Conservation (phyloP, 352 stramenopile species). For the Globisporangium middletonii region DNA sequence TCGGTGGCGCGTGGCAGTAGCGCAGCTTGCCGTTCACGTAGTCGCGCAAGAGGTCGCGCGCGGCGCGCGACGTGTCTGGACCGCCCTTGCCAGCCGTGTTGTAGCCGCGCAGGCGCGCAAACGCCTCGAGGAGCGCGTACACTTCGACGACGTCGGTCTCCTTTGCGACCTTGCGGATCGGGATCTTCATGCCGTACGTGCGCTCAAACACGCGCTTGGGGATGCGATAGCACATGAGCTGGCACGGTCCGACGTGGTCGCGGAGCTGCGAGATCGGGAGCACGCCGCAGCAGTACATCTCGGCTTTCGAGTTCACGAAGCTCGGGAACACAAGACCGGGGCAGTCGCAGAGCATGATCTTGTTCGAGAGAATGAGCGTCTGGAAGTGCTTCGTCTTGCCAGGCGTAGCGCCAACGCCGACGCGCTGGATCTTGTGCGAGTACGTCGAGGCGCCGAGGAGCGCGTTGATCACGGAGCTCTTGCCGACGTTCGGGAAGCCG, state of each 20-base stretch:
- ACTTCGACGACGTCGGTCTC: slow-evolving; percentile 76
- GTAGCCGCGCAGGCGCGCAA: slow-evolving; percentile 86
- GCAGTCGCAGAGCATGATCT: slow-evolving; percentile 99
- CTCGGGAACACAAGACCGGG: slow-evolving; percentile 99
- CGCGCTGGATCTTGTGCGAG: slow-evolving; percentile 93
- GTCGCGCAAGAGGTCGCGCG: slow-evolving; percentile 95
- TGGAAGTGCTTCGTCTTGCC: slow-evolving; percentile 99
- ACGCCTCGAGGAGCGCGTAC: slow-evolving; percentile 75
- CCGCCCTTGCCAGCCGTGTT: slow-evolving; percentile 92
- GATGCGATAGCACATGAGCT: slow-evolving; percentile 94
- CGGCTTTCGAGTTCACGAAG: slow-evolving; percentile 97
- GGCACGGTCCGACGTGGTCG: slow-evolving; percentile 92
- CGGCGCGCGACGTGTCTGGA: slow-evolving; percentile 92
- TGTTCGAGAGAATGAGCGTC: slow-evolving; percentile 95
- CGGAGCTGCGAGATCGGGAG: slow-evolving; percentile 98
- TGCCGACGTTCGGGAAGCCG: slow-evolving; percentile 99
- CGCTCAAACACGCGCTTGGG: slow-evolving; percentile 94
- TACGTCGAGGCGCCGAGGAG: slow-evolving; percentile 95
- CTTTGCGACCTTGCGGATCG: slow-evolving; percentile 48
- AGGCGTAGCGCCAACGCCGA: slow-evolving; percentile 96
- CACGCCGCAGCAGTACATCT: slow-evolving; percentile 98
- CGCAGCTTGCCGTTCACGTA: slow-evolving; percentile 97
- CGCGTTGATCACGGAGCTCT: slow-evolving; percentile 99
- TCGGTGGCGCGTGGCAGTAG: slow-evolving; percentile 94
- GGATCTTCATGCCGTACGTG: slow-evolving; percentile 95